Base-by-base conservation (phyloP, 805 yeast species). In the Sporopachydermia lactativora region DNA sequence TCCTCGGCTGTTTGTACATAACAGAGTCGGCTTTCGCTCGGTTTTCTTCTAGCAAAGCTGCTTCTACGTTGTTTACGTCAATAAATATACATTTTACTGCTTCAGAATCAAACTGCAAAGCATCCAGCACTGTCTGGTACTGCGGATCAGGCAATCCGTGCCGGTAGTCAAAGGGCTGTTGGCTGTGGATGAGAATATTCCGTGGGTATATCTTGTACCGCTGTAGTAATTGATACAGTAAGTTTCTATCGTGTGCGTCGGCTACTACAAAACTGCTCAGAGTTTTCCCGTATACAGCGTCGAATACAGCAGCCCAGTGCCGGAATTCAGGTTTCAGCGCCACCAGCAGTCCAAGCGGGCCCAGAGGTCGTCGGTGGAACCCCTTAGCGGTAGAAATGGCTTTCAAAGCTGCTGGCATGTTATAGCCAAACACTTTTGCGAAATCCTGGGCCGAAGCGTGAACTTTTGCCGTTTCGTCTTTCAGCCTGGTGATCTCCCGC, bases 321-420 rank as follows among this genome's bases (percentile, higher is more conserved):
- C 65, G 58, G 49, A 58, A 72, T 5, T 68, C 75, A 1, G 60
- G 54, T 50, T 74, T 80, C 11, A 89, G 61, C 3, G 70, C 63
- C 2, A 85, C 63, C 44, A 61, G 60, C 3, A 65, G 47, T 1
- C 95, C 96, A 2, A 89, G 46, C 0, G 98, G 98, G 0, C 97
- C 97, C 14, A 79, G 56, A 0, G 95, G 94, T 28, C 51, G 52
- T 2, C 55, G 49, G 14, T 65, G 66, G 65, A 71, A 77, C 13
- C 57, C 49, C 0, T 47, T 38, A 11, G 61, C 60, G 2, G 53
- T 48, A 3, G 47, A 36, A 4, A 78, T 68, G 3, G 61, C 70
- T 3, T 52, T 47, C 17, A 77, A 48, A 4, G 78, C 52, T 2
- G 43, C 39, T 5, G 57, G 57, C 52, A 75, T 67, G 4, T 61